These are phyloP conservation scores for Castanea sativa DNA, from an alignment of 306 rosid genomes.

Conservation along the genomic window DNA sequence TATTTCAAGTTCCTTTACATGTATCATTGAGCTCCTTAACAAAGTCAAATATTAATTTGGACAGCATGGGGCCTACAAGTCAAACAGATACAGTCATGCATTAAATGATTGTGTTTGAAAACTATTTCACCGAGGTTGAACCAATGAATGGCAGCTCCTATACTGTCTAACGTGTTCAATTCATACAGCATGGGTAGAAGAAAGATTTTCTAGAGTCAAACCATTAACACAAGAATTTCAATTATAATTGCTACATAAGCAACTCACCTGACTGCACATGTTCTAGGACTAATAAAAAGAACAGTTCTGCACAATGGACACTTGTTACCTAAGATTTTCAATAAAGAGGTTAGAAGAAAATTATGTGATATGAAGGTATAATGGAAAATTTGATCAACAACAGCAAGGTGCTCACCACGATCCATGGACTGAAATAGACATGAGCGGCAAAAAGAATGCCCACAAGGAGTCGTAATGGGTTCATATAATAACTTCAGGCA, in stretches of 20 bases:
- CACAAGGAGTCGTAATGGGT: slow-evolving; percentile 97
- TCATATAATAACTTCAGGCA: slow-evolving; percentile 84
- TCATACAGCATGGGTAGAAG: slow-evolving; percentile 2
- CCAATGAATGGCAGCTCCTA: slow-evolving; percentile 10
- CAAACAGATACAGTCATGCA: slow-evolving; percentile 12
- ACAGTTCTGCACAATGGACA: slow-evolving; percentile 98
- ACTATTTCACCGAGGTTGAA: slow-evolving; percentile 11
- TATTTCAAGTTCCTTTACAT: neutral
- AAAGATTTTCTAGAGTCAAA: slow-evolving; percentile 5
- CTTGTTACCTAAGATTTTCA: slow-evolving; percentile 75
- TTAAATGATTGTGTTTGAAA: neutral
- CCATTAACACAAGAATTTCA: neutral
- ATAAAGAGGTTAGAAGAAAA: slow-evolving; percentile 30
- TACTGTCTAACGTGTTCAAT: slow-evolving; percentile 9
- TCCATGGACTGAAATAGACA: slow-evolving; percentile 95
- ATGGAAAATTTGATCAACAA: slow-evolving; percentile 21
- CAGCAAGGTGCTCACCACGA: slow-evolving; percentile 58
- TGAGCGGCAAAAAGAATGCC: slow-evolving; percentile 94
- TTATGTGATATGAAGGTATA: slow-evolving; percentile 1
- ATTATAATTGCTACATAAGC: slow-evolving; percentile 10
- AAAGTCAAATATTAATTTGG: neutral
- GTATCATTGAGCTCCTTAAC: neutral
- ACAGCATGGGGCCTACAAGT: slow-evolving; percentile 1
- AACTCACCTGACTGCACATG: slow-evolving; percentile 80
- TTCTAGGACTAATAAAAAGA: slow-evolving; percentile 84